Evolutionary conservation across 345 rosid genomes (phyloP), one percentile per base, ranked within the genome.

Genomic region (Sonneratia caseolaris): DNA sequence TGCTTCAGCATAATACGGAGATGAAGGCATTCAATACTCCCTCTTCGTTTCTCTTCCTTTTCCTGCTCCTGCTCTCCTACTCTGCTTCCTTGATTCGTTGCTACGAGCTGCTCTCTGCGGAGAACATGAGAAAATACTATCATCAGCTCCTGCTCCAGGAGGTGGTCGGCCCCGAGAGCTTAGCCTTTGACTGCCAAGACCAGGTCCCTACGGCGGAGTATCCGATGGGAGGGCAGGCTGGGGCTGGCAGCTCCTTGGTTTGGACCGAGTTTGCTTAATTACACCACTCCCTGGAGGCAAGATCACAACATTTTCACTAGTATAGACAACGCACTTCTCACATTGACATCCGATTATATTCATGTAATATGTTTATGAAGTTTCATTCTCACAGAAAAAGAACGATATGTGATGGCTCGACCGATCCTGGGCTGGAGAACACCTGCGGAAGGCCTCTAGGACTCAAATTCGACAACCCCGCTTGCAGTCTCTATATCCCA

Each of bases 171-270:
- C 87, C 88, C 0, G 91, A 87, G 72, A 85, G 91, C 74, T 72
- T 83, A 27, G 81, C 82, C 43, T 85, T 85, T n/a, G 87, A 87
- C 40, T 83, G 86, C 71, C 45, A 55, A 0, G 84, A 0, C n/a
- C 64, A 27, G 89, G 91, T 0, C 95, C 95, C 1, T 91, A 85
- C n/a, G 87, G 76, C 3, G 83, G 89, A 21, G 91, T 89, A 56
- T 83, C 88, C 1, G 91, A 91, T 37, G 97, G 95, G 10, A 81
- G 95, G 57, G 74, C 32, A 27, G 32, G 32, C 32, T 27, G 32
- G 32, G 32, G 32, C 32, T 27, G 71, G 71, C 12, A 0, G 43
- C 1, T 19, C 37, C 8, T 74, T 37, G 5, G 76, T 79, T 15
- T 87, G 91, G 89, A 64, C n/a, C 0, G 84, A 87, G 51, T 87